Conservation (phyloP, 1,284 basidiomycete species). For the Chalciporus sp. region DNA sequence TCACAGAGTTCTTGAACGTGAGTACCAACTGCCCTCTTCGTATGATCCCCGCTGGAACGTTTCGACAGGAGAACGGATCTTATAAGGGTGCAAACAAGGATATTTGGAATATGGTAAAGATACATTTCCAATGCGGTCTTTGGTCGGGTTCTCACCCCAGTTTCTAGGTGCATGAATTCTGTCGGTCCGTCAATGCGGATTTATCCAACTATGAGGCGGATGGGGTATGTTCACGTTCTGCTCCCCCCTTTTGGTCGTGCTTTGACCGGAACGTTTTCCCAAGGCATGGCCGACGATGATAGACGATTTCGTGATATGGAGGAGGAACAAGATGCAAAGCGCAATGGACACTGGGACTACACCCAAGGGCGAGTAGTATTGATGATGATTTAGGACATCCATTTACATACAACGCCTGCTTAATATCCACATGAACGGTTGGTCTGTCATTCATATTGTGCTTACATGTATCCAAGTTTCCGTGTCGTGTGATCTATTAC, state of each 20-base stretch:
- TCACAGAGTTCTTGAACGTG: conserved; percentile 67
- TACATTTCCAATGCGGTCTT: background rate
- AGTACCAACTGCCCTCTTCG: conserved; percentile 22
- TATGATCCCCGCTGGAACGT: conserved; percentile 4
- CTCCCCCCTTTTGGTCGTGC: conserved; percentile 1
- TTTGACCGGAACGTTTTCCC: conserved; percentile 6
- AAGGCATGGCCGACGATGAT: conserved; percentile 80
- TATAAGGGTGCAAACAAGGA: conserved; percentile 81
- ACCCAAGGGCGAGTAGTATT: conserved; percentile 1
- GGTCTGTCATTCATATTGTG: conserved; percentile 15
- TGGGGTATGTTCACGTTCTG: conserved; percentile 47
- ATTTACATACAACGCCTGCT: conserved; percentile 13
- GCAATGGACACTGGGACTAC: conserved; percentile 5
- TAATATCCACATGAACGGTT: conserved; percentile 16
- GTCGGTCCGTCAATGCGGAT: conserved; percentile 58
- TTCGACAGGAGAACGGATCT: conserved; percentile 53
- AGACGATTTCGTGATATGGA: conserved; percentile 75
- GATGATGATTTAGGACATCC: conserved; percentile 11
- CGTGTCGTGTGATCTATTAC: too few relatives aligned
- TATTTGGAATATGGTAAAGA: conserved; percentile 78
- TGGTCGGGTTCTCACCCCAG: conserved; percentile 11
- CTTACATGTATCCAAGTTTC: background rate
- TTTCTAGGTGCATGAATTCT: conserved; percentile 71
- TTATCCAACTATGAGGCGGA: conserved; percentile 70
- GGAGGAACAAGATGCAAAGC: conserved; percentile 37